Base-by-base conservation (phyloP, 2,329 filamentous ascomycete genomes). In the Orbilia quercus region DNA sequence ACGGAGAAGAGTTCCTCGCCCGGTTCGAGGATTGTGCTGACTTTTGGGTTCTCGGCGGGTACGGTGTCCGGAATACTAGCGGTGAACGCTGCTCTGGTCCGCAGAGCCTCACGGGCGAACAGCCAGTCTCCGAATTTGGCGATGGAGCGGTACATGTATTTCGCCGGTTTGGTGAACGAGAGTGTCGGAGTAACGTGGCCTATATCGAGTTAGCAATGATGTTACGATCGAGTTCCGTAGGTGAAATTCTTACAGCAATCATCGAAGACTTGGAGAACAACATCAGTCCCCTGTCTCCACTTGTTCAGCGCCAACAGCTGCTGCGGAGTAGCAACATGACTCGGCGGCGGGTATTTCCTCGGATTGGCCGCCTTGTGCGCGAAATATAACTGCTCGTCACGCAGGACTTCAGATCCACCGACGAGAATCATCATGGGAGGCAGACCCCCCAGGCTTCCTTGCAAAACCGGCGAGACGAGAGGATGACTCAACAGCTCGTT, bases 191-290 rank as follows among this genome's bases (percentile, higher is more conserved):
- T 89, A 4, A 77, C 77, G 20, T 78, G 75, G 31, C 59, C 63
- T 70, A 31, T 45, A n/a, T 4, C 11, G n/a, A 18, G n/a, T 42
- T 42, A 42, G 18, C 25, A 31, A 34, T n/a, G n/a, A n/a, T n/a
- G n/a, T n/a, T n/a, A n/a, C n/a, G n/a, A n/a, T n/a, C n/a, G n/a
- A n/a, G n/a, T n/a, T n/a, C n/a, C n/a, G n/a, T n/a, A n/a, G 9
- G 9, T 31, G 9, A 9, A n/a, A 14, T 16, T 40, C 66, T 50
- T 58, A 78, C 95, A 98, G 1, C 98, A 83, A 77, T 96, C 91
- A 67, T 98, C 94, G 93, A 94, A 98, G 1, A 98, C 89, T 79
- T 98, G 95, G 1, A 99, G 84, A 79, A 97, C 92, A 0, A 98
- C 94, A 77, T 96, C 87, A 0, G 95, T 99, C 7, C 70, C 70